phyloP scores from a whole-genome alignment of 2,329 filamentous ascomycete genomes.

The Fusarium anthophilum region DNA sequence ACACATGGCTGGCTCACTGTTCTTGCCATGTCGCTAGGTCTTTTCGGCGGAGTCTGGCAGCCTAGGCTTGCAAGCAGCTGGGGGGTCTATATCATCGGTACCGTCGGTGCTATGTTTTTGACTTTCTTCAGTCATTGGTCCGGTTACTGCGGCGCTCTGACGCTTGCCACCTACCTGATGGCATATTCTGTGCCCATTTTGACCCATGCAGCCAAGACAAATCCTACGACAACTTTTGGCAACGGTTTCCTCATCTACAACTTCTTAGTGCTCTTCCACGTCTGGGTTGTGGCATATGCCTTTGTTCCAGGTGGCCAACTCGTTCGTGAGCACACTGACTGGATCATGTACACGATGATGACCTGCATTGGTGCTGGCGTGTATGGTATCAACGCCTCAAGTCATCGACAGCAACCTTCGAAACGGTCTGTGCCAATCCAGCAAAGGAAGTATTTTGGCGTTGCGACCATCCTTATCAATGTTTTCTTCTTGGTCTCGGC shows the following conservation, averaged over 20 bases:
- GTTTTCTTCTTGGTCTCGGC: slow-evolving; percentile 81
- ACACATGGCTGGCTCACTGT: slow-evolving; percentile 92
- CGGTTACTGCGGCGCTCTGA: slow-evolving; percentile 86
- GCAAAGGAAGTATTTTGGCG: slow-evolving; percentile 62
- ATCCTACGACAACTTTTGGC: slow-evolving; percentile 83
- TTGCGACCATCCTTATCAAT: slow-evolving; percentile 77
- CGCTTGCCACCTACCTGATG: slow-evolving; percentile 81
- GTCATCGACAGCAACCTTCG: slow-evolving; percentile 51
- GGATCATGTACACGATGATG: slow-evolving; percentile 92
- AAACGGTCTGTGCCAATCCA: slow-evolving; percentile 48
- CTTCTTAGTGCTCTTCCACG: slow-evolving; percentile 93
- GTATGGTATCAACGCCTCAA: slow-evolving; percentile 71
- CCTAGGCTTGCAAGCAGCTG: slow-evolving; percentile 79
- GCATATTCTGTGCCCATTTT: slow-evolving; percentile 81
- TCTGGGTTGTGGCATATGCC: slow-evolving; percentile 98
- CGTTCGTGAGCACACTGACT: slow-evolving; percentile 93
- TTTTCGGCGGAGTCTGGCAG: slow-evolving; percentile 78
- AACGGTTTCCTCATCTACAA: slow-evolving; percentile 93
- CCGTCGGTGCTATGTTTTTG: slow-evolving; percentile 79
- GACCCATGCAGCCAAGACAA: slow-evolving; percentile 77
- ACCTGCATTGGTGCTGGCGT: slow-evolving; percentile 84
- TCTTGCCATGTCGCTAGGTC: slow-evolving; percentile 83
- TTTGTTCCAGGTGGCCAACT: slow-evolving; percentile 95
- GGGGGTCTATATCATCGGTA: slow-evolving; percentile 81
- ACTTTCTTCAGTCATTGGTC: slow-evolving; percentile 84